Conservation (phyloP, 768 basidiomycete species). For the Grammothele lineata region DNA sequence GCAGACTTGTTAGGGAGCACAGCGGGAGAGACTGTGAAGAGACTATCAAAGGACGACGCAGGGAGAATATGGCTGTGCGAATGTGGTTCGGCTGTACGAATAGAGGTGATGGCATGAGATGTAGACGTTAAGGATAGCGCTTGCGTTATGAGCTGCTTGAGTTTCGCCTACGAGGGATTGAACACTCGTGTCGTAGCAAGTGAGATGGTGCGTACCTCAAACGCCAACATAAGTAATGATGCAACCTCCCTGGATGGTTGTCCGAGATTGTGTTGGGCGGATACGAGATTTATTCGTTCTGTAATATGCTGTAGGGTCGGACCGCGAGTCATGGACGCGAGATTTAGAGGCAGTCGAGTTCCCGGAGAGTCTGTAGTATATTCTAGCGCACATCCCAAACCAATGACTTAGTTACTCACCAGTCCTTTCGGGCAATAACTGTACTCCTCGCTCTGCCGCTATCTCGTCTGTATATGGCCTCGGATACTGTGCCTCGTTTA, state of each 20-base stretch:
- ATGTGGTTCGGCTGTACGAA: conserved; percentile 50
- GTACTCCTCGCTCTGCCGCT: conserved; percentile 62
- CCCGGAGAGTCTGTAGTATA: conserved; percentile 56
- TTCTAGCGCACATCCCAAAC: neutral
- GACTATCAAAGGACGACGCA: conserved; percentile 66
- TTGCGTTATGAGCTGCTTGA: conserved; percentile 81
- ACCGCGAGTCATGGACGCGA: conserved; percentile 69
- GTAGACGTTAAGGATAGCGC: conserved; percentile 73
- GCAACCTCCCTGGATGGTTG: conserved; percentile 60
- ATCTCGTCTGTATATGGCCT: conserved; percentile 62
- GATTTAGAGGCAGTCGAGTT: conserved; percentile 63
- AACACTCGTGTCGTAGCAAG: too few relatives aligned
- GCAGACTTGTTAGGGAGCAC: conserved; percentile 78
- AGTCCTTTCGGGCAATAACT: conserved; percentile 59
- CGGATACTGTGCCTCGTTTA: conserved; percentile 36
- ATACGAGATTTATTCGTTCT: conserved; percentile 78
- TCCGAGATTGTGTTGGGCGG: conserved; percentile 67
- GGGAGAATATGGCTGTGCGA: conserved; percentile 45
- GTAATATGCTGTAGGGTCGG: conserved; percentile 74
- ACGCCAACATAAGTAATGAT: conserved; percentile 69
- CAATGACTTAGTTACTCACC: conserved; percentile 38
- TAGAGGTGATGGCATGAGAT: conserved; percentile 74
- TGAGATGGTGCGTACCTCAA: conserved; percentile 49
- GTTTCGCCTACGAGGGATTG: conserved; percentile 51
- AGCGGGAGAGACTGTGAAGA: conserved; percentile 74